Base-by-base conservation (phyloP, 768 basidiomycete genomes). In the Boletellus emodensis region DNA sequence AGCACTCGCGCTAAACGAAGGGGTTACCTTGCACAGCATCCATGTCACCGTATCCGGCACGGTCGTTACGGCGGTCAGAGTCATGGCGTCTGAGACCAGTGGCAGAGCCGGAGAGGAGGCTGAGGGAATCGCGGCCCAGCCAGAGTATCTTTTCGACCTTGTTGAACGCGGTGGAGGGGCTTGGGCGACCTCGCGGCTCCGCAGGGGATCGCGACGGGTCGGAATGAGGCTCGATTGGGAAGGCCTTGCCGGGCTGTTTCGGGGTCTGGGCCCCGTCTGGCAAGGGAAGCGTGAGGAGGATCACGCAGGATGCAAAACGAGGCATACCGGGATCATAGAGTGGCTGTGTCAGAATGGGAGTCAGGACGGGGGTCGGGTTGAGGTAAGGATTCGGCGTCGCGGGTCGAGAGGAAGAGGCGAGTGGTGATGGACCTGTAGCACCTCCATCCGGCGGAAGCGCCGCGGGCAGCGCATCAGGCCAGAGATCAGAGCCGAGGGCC, bases 141-240 rank as follows among this genome's bases (percentile, higher is more conserved):
- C 63, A 68, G 1, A 71, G 56, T 3, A 68, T 59, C 41, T 64
- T 69, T 43, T 67, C 71, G 14, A 68, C 67, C 57, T 65, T 69
- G 52, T 68, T 60, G 41, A 64, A 56, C 0, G 68, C 55, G 10
- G 46, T n/a, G 3, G 59, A 20, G 2, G 45, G 24, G 18, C 40
- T 40, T 6, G 52, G 1, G 2, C 49, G 56, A 7, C 10, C 26
- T 28, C 44, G 56, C 4, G 40, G 11, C n/a, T 57, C 58, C 30
- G 30, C 30, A 30, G 30, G 30, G n/a, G 44, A 15, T 38, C 39
- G 61, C n/a, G 51, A 24, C 12, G 40, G 10, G 26, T 48, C 48
- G 13, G 15, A 14, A 4, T 6, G 43, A 0, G 40, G 36, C 18
- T 53, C 55, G 6, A 7, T 34, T 22, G 24, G 44, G 14, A 47